phyloP scores from a whole-genome alignment of 805 yeast genomes.

The Kodamaea jinghongensis region DNA sequence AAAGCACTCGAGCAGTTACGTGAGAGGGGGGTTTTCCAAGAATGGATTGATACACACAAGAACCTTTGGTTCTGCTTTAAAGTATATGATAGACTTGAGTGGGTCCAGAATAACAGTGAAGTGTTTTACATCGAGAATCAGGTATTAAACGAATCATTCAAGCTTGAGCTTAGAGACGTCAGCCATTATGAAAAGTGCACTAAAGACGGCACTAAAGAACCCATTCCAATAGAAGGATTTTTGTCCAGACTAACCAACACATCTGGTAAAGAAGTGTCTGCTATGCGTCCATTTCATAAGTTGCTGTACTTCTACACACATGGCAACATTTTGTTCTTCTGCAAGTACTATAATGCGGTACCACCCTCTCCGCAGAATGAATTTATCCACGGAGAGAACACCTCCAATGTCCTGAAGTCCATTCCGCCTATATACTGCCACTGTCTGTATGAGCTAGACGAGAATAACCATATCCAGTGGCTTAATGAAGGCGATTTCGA shows the following conservation, averaged over 20 bases:
- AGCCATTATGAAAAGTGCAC: conserved; percentile 24
- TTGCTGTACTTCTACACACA: conserved; percentile 63
- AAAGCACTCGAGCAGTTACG: conserved; percentile 33
- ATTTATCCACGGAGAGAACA: conserved; percentile 11
- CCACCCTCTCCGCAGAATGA: conserved; percentile 55
- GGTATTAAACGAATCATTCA: conserved; percentile 34
- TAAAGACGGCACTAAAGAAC: conserved; percentile 41
- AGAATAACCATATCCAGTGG: conserved; percentile 60
- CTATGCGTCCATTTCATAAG: conserved; percentile 46
- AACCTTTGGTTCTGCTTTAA: conserved; percentile 55
- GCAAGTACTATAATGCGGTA: conserved; percentile 50
- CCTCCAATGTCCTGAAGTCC: background rate
- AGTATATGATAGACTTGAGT: conserved; percentile 70
- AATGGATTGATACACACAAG: conserved; percentile 22
- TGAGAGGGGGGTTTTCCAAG: conserved; percentile 11
- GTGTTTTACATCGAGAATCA: conserved; percentile 28
- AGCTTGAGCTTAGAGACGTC: conserved; percentile 60
- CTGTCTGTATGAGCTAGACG: conserved; percentile 54
- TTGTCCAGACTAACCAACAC: conserved; percentile 54
- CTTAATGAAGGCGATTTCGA: conserved; percentile 46
- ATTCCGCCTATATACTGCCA: conserved; percentile 39
- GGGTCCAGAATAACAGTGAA: conserved; percentile 31
- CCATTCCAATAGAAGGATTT: conserved; percentile 81
- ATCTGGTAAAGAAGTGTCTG: conserved; percentile 39
- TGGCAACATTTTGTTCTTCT: conserved; percentile 59